phyloP scores from a whole-genome alignment of 495 filamentous ascomycete genomes.

The Lophium mytilinum region DNA sequence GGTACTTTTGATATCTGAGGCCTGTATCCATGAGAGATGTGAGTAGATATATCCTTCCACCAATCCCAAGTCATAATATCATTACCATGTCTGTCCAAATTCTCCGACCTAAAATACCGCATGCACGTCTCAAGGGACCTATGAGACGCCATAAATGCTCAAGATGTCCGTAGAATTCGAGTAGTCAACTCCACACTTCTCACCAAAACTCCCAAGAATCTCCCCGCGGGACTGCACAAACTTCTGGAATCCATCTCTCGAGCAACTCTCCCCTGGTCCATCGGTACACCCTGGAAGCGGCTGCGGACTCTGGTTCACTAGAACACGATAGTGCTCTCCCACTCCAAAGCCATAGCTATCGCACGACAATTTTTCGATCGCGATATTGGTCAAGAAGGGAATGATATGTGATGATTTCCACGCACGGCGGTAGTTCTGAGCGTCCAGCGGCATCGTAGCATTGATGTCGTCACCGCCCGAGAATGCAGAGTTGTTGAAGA shows the following conservation, averaged over 20 bases:
- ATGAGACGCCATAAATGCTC: slow-evolving; percentile 19
- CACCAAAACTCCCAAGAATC: slow-evolving; percentile 24
- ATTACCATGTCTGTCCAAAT: neutral
- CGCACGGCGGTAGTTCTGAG: slow-evolving; percentile 39
- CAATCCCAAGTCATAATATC: neutral
- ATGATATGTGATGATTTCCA: slow-evolving; percentile 41
- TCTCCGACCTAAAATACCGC: neutral
- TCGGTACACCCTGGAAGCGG: slow-evolving; percentile 21
- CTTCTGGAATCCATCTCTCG: slow-evolving; percentile 3
- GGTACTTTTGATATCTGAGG: no score
- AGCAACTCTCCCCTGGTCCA: slow-evolving; percentile 28
- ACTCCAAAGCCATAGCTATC: slow-evolving; percentile 20
- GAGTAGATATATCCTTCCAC: neutral
- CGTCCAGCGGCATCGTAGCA: slow-evolving; percentile 41
- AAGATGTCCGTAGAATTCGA: slow-evolving; percentile 25
- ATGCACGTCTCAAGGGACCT: neutral
- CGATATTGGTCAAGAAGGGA: slow-evolving; percentile 40
- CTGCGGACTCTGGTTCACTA: slow-evolving; percentile 29
- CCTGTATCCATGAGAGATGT: no score
- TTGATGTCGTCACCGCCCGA: slow-evolving; percentile 38
- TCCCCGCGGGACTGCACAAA: slow-evolving; percentile 11
- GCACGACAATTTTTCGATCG: slow-evolving; percentile 38
- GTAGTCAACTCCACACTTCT: slow-evolving; percentile 27
- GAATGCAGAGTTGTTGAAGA: slow-evolving; percentile 44
- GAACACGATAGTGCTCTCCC: slow-evolving; percentile 20